These are phyloP conservation scores for Silene uniflora DNA, from an alignment of 148 eudicot species.

Conservation along the genomic window DNA sequence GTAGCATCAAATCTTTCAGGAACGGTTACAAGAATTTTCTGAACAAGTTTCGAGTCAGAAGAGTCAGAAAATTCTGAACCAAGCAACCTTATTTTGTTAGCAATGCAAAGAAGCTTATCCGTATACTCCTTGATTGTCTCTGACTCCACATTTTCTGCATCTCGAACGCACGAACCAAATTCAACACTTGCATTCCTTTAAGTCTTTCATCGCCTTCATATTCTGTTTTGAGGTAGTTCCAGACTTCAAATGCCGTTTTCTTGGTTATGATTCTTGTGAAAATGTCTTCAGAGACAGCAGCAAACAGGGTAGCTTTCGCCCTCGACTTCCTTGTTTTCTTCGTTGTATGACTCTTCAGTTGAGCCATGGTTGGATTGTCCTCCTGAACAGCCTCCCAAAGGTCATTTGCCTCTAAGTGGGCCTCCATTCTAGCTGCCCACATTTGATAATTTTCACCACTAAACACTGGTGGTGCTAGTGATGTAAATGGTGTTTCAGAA, in stretches of 20 bases:
- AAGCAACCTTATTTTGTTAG: no score
- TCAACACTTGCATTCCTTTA: no score
- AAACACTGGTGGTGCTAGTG: conserved; percentile 6
- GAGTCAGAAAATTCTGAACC: no score
- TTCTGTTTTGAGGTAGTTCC: conserved; percentile 21
- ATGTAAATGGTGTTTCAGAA: background rate
- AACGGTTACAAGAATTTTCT: no score
- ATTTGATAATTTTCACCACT: conserved; percentile 18
- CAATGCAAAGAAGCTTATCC: no score
- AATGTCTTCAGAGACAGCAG: no score
- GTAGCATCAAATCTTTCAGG: no score
- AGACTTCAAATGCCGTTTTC: conserved; percentile 8
- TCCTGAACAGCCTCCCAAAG: conserved; percentile 14
- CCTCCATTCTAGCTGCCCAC: conserved; percentile 10
- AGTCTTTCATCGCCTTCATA: conserved; percentile 12
- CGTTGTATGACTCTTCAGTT: background rate
- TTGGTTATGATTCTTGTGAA: conserved; percentile 13
- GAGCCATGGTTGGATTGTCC: conserved; percentile 13
- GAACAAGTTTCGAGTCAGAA: no score
- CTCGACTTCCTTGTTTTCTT: conserved; percentile 13
- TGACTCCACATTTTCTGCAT: no score
- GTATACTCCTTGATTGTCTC: no score
- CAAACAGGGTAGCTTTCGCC: background rate
- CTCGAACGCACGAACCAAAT: no score
- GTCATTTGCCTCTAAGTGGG: conserved; percentile 18